These are phyloP conservation scores for Aspergillus sp. DNA, from an alignment of 2,329 filamentous ascomycete species.

Conservation along the genomic window DNA sequence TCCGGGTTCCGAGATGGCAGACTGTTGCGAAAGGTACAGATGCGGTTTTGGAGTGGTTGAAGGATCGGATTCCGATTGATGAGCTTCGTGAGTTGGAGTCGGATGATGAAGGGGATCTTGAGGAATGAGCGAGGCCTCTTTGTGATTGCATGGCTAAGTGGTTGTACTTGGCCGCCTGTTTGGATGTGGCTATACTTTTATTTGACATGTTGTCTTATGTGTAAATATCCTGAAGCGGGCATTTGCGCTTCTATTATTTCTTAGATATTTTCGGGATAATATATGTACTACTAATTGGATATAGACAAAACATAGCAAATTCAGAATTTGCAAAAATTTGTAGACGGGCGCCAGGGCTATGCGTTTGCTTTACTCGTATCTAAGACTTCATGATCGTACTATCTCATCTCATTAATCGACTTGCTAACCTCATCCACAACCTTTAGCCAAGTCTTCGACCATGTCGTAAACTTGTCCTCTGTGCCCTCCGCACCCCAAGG, in stretches of 20 bases:
- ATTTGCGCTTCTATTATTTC: constrained; percentile 5
- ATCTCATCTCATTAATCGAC: constrained; percentile 11
- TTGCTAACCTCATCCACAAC: constrained; percentile 38
- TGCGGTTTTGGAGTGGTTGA: constrained; percentile 71
- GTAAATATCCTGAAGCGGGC: not conserved
- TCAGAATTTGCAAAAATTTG: not conserved
- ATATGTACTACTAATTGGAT: not conserved
- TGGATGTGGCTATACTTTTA: constrained; percentile 1
- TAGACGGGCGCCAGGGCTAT: too few species aligned
- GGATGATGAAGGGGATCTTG: constrained; percentile 13
- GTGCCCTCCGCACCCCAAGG: constrained; percentile 62
- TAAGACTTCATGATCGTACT: not conserved
- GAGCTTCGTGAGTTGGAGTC: constrained; percentile 35
- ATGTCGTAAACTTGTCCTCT: constrained; percentile 71
- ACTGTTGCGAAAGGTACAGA: constrained; percentile 83
- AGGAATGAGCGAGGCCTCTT: constrained; percentile 1
- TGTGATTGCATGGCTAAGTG: too few species aligned
- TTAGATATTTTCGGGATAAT: constrained; percentile 1
- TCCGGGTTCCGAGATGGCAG: constrained; percentile 78
- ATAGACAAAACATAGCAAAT: not conserved
- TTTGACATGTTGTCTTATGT: not conserved
- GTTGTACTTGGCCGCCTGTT: not conserved
- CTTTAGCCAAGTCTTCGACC: constrained; percentile 56
- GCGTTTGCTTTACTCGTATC: constrained; percentile 1
- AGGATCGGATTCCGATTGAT: constrained; percentile 61